These are phyloP conservation scores for Sphagnum fallax DNA, from an alignment of 228 moss, liverwort and hornwort genomes.

Conservation along the genomic window DNA sequence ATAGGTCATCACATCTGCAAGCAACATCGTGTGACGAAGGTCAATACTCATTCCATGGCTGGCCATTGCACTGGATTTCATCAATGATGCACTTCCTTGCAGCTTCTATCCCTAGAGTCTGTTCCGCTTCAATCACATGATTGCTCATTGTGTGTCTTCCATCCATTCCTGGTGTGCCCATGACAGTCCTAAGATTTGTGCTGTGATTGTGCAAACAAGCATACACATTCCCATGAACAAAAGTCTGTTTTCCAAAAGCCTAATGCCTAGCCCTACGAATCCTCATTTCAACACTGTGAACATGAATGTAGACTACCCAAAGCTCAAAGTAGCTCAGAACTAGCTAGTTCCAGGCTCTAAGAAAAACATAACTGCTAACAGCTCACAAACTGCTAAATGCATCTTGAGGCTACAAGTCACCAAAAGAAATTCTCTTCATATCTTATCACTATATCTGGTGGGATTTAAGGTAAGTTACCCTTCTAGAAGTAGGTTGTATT, in stretches of 20 bases:
- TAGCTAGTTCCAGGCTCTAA: too few relatives aligned
- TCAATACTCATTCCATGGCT: conserved; percentile 97
- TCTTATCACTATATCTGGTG: too few relatives aligned
- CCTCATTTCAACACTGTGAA: too few relatives aligned
- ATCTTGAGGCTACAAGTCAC: not conserved
- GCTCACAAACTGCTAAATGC: too few relatives aligned
- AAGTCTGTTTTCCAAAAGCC: too few relatives aligned
- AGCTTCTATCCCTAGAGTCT: conserved; percentile 95
- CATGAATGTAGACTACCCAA: too few relatives aligned
- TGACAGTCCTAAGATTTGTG: conserved; percentile 89
- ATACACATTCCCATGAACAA: too few relatives aligned
- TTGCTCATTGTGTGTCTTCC: conserved; percentile 78
- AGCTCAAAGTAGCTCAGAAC: too few relatives aligned
- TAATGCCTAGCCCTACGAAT: too few relatives aligned
- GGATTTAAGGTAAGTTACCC: conserved; percentile 37
- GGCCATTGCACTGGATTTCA: conserved; percentile 93
- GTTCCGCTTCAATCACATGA: conserved; percentile 97
- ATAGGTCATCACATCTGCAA: conserved; percentile 99
- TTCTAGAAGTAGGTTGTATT: conserved; percentile 87
- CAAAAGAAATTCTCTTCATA: not conserved
- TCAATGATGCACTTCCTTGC: conserved; percentile 89
- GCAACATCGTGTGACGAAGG: conserved; percentile 93
- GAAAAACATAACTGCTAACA: too few relatives aligned
- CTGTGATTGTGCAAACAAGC: conserved; percentile 16
- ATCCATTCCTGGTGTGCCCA: conserved; percentile 94